A percentile compares a stretch with the other conserved stretches of the same genome.
Conservation (phyloP, 108 stramenopile genomes). For the Poteriospumella lacustris region DNA sequence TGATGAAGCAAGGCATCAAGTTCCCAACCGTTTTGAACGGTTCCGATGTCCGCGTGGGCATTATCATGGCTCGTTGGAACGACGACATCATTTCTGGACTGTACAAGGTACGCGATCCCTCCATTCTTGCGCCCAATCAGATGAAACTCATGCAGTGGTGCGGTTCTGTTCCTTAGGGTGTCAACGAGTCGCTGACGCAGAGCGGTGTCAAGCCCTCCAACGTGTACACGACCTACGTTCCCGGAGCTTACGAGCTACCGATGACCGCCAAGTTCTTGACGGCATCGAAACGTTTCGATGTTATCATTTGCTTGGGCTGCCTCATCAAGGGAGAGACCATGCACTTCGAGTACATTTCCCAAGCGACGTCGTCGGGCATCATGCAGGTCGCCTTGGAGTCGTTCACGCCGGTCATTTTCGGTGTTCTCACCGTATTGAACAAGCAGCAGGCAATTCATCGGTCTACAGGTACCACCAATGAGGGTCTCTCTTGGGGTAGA, state of each 20-base stretch:
- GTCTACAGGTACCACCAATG: not conserved
- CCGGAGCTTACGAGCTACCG: constrained; percentile 93
- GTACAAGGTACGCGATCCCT: constrained; percentile 9
- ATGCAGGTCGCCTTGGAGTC: constrained; percentile 87
- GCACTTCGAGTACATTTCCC: constrained; percentile 98
- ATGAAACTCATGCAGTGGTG: not conserved
- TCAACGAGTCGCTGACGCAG: not conserved
- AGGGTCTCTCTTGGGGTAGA: constrained; percentile 10
- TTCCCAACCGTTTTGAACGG: constrained; percentile 35
- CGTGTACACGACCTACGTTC: constrained; percentile 75
- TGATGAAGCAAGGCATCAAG: not conserved
- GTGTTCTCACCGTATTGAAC: constrained; percentile 58
- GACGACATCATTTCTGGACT: constrained; percentile 43
- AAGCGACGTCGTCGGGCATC: constrained; percentile 78
- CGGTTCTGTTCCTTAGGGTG: not conserved
- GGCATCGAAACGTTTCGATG: constrained; percentile 85
- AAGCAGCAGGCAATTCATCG: constrained; percentile 49
- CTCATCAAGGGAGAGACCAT: constrained; percentile 97
- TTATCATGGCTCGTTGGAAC: constrained; percentile 53
- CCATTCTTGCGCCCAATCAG: not conserved
- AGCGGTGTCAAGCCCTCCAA: constrained; percentile 27
- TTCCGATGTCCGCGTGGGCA: constrained; percentile 48
- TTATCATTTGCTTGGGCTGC: constrained; percentile 84
- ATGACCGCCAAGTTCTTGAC: constrained; percentile 82
- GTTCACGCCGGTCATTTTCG: constrained; percentile 73